Evolutionary conservation across 495 filamentous ascomycete species (phyloP).

Genomic region (Podospora pseudoanserina): DNA sequence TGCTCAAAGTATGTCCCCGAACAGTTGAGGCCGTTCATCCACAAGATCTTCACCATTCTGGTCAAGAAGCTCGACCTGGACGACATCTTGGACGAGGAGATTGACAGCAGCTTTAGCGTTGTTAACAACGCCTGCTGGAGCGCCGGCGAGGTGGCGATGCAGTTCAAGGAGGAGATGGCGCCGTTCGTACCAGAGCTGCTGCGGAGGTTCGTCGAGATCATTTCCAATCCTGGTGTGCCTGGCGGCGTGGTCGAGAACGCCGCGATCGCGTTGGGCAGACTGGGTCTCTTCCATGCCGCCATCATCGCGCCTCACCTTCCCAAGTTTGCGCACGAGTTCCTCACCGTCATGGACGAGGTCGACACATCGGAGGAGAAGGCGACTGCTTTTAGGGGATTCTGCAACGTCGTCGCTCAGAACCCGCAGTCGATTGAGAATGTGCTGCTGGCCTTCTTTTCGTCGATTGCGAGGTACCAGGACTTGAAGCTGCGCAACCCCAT

Average conservation of each 20-base stretch:
- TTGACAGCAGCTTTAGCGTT: constrained; percentile 77
- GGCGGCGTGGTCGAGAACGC: constrained; percentile 91
- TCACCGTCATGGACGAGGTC: constrained; percentile 76
- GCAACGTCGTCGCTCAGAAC: constrained; percentile 76
- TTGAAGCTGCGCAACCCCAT: constrained; percentile 43
- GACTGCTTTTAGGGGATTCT: constrained; percentile 87
- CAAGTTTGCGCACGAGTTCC: constrained; percentile 74
- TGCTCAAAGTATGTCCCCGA: constrained; percentile 93
- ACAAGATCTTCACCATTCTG: constrained; percentile 70
- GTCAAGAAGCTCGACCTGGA: constrained; percentile 83
- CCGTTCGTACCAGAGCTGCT: constrained; percentile 77
- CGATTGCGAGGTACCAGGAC: constrained; percentile 74
- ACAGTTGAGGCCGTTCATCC: constrained; percentile 71
- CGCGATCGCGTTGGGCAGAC: constrained; percentile 83
- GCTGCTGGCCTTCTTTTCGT: constrained; percentile 75
- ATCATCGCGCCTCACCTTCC: constrained; percentile 76
- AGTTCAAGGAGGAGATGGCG: constrained; percentile 64
- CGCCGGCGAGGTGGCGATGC: constrained; percentile 86
- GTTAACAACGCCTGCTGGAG: constrained; percentile 99
- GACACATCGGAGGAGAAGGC: constrained; percentile 92
- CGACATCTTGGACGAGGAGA: constrained; percentile 66
- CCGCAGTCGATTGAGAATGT: constrained; percentile 88
- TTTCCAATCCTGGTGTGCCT: constrained; percentile 80
- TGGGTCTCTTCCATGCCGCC: constrained; percentile 78
- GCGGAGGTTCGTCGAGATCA: constrained; percentile 68